Evolutionary conservation across 176 grass and related monocot genomes (phyloP).

Genomic region (Guadua angustifolia): DNA sequence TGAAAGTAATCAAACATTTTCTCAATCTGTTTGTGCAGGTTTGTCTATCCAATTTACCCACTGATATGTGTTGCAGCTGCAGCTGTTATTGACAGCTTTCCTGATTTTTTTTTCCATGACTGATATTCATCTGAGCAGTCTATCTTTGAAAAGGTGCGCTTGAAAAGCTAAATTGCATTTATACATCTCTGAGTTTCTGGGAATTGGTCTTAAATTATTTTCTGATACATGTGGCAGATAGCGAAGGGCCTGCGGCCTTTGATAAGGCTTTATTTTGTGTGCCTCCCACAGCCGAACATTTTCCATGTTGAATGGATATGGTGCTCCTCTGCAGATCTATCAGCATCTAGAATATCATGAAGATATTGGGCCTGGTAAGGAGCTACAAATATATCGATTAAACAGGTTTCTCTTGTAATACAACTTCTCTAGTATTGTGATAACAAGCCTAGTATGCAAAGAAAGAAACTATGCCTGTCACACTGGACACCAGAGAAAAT

Average conservation of each 20-base stretch:
- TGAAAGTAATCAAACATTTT: conserved; percentile 15
- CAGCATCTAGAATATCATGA: conserved; percentile 90
- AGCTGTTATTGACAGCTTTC: conserved; percentile 83
- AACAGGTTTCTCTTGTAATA: not conserved
- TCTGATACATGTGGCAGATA: conserved; percentile 64
- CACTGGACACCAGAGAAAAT: not conserved
- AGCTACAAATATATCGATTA: conserved; percentile 20
- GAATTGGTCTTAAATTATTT: conserved; percentile 29
- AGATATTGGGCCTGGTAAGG: conserved; percentile 77
- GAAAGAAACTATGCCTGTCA: not conserved
- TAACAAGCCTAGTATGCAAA: conserved; percentile 11
- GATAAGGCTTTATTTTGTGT: conserved; percentile 87
- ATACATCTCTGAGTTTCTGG: conserved; percentile 1
- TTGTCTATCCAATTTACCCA: conserved; percentile 98
- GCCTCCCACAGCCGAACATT: conserved; percentile 96
- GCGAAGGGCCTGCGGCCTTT: conserved; percentile 87
- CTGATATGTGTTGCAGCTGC: conserved; percentile 91
- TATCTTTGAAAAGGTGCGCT: conserved; percentile 66
- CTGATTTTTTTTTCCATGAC: conserved; percentile 87
- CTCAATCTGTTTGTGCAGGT: conserved; percentile 60
- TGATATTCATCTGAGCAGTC: conserved; percentile 79
- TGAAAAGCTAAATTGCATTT: conserved; percentile 1
- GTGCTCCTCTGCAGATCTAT: conserved; percentile 92
- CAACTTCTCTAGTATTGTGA: not conserved
- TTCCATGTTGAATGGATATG: conserved; percentile 95